Evolutionary conservation across 345 rosid species (phyloP).

Genomic region (Aethionema arabicum): DNA sequence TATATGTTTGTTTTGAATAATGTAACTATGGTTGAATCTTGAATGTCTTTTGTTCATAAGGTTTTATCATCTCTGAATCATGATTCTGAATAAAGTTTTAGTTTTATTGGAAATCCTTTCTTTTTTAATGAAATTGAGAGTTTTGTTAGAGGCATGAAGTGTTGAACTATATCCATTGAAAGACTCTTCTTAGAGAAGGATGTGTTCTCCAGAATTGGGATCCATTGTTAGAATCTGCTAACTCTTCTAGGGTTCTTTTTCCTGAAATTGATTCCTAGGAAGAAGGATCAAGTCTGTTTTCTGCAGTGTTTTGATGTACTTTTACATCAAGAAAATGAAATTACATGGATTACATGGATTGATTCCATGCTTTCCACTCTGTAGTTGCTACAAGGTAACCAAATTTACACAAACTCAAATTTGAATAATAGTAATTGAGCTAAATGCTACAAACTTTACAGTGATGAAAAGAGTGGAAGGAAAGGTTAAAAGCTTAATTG

Average conservation of each 20-base stretch:
- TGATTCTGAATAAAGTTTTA: not conserved
- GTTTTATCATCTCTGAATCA: not conserved
- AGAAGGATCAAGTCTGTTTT: no score
- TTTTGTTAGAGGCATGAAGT: no score
- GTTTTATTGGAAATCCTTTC: not conserved
- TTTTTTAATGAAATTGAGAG: conserved; percentile 6
- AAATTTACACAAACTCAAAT: not conserved
- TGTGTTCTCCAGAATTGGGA: no score
- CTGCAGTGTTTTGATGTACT: no score
- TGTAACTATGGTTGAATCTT: not conserved
- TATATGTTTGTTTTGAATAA: conserved; percentile 15
- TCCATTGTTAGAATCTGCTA: no score
- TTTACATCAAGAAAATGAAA: no score
- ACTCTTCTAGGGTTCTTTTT: no score
- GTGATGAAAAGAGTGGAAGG: not conserved
- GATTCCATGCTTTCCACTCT: not conserved
- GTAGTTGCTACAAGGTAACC: not conserved
- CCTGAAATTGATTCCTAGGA: no score
- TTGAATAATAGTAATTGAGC: not conserved
- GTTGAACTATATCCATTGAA: no score
- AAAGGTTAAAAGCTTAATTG: not conserved
- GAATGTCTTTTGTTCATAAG: not conserved
- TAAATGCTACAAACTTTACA: not conserved
- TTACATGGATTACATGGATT: no score
- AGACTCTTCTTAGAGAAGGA: no score